These are phyloP conservation scores for Trametes hirsuta DNA, from an alignment of 1,284 basidiomycete genomes.

Conservation along the genomic window DNA sequence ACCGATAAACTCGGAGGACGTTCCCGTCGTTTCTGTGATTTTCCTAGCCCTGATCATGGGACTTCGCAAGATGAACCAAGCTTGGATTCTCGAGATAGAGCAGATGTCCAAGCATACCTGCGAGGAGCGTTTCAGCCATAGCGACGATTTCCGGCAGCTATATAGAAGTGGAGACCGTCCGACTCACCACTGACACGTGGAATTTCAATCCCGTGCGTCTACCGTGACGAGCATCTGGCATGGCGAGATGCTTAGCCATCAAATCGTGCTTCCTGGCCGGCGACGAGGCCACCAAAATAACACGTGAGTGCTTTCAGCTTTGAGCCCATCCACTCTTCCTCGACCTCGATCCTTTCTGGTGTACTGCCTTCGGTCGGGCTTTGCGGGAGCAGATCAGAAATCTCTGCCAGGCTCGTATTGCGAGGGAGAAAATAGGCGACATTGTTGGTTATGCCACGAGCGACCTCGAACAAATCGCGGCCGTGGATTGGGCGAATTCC, in stretches of 20 bases:
- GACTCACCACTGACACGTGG: neutral
- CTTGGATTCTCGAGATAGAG: too few relatives aligned
- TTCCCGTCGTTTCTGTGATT: too few relatives aligned
- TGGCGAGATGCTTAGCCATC: conserved; percentile 1
- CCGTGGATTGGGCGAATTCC: conserved; percentile 84
- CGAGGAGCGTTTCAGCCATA: too few relatives aligned
- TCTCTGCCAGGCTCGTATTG: conserved; percentile 78
- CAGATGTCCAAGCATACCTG: too few relatives aligned
- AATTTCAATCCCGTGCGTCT: neutral
- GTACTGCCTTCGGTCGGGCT: neutral
- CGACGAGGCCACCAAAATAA: conserved; percentile 77
- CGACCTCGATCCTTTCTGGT: conserved; percentile 69
- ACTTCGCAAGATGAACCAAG: too few relatives aligned
- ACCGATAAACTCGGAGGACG: too few relatives aligned
- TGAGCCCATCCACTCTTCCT: conserved; percentile 87
- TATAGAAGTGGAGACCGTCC: neutral
- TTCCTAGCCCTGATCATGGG: too few relatives aligned
- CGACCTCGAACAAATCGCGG: conserved; percentile 75
- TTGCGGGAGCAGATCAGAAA: conserved; percentile 48
- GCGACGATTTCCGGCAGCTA: neutral
- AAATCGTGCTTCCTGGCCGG: conserved; percentile 66
- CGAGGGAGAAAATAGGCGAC: conserved; percentile 91
- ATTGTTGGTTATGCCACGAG: conserved; percentile 73
- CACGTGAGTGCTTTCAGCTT: conserved; percentile 86
- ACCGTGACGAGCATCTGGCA: neutral